phyloP scores from a whole-genome alignment of 305 asterid species.

The Fraxinus velutina region DNA sequence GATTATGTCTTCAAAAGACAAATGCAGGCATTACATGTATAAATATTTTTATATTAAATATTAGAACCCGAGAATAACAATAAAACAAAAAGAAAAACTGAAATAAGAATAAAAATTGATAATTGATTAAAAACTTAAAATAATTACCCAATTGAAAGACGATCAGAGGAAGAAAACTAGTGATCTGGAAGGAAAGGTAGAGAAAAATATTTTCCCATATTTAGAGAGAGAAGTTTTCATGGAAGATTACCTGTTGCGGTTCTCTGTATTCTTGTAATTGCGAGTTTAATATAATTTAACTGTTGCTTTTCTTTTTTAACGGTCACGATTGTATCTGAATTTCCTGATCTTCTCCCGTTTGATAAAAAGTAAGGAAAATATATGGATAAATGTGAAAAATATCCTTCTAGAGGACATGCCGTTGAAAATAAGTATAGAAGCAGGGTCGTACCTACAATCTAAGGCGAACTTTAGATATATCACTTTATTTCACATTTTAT shows the following conservation, averaged over 20 bases:
- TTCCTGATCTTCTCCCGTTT: background rate
- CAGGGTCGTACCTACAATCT: background rate
- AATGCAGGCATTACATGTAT: slow-evolving; percentile 38
- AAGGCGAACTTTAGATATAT: background rate
- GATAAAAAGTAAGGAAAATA: too few species aligned
- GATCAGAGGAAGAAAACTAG: slow-evolving; percentile 24
- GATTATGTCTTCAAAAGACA: slow-evolving; percentile 10
- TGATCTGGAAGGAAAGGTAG: slow-evolving; percentile 29
- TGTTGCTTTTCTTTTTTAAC: background rate
- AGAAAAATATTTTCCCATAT: slow-evolving; percentile 26
- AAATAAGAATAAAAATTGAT: background rate
- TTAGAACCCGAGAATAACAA: slow-evolving; percentile 24
- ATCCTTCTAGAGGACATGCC: too few species aligned
- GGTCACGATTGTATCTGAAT: background rate
- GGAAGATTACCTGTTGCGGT: slow-evolving; percentile 32
- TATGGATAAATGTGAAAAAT: too few species aligned
- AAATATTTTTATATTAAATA: slow-evolving; percentile 1
- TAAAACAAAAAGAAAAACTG: background rate
- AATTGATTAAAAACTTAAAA: slow-evolving; percentile 8
- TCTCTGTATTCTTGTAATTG: slow-evolving; percentile 23
- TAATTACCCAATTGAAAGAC: slow-evolving; percentile 30
- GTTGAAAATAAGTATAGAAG: too few species aligned
- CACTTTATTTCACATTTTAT: too few species aligned
- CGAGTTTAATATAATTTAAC: background rate
- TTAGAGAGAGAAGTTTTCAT: slow-evolving; percentile 28